Evolutionary conservation across 768 basidiomycete genomes (phyloP).

Genomic region (Boletus rubescentipes): DNA sequence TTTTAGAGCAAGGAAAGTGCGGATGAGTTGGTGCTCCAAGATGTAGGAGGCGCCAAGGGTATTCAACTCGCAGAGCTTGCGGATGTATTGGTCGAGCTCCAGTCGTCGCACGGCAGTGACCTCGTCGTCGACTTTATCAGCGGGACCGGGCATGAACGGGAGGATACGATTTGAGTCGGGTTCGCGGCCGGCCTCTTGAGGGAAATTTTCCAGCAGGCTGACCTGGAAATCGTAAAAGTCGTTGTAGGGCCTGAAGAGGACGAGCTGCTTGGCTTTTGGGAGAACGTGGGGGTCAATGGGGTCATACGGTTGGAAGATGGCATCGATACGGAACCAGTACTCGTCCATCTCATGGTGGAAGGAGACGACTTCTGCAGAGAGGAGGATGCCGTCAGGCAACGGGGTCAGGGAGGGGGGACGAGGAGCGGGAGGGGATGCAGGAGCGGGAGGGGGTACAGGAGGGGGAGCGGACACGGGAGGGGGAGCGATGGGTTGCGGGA

Average conservation of each 20-base stretch:
- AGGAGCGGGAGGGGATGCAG: conserved; percentile 14
- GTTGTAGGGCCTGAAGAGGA: conserved; percentile 93
- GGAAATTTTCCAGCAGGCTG: conserved; percentile 80
- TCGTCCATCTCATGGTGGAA: conserved; percentile 96
- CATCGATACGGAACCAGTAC: conserved; percentile 97
- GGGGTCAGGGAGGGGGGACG: conserved; percentile 44
- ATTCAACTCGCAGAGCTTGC: conserved; percentile 72
- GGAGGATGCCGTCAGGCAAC: conserved; percentile 82
- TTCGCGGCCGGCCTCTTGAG: conserved; percentile 85
- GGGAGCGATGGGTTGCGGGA: background rate
- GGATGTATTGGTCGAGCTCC: conserved; percentile 89
- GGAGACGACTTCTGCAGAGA: conserved; percentile 88
- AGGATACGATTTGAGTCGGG: conserved; percentile 69
- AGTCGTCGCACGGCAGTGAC: conserved; percentile 76
- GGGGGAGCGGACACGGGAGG: background rate
- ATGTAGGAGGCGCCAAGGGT: conserved; percentile 71
- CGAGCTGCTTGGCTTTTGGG: conserved; percentile 72
- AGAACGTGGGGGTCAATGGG: conserved; percentile 52
- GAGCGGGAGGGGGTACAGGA: conserved; percentile 9
- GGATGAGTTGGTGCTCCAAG: conserved; percentile 74
- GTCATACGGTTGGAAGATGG: conserved; percentile 81
- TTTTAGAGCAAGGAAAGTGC: conserved; percentile 80
- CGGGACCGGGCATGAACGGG: conserved; percentile 97
- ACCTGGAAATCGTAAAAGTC: conserved; percentile 99
- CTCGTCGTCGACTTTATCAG: conserved; percentile 76